Conservation (phyloP, 2,329 filamentous ascomycete genomes). For the Epichloe hybrida region DNA sequence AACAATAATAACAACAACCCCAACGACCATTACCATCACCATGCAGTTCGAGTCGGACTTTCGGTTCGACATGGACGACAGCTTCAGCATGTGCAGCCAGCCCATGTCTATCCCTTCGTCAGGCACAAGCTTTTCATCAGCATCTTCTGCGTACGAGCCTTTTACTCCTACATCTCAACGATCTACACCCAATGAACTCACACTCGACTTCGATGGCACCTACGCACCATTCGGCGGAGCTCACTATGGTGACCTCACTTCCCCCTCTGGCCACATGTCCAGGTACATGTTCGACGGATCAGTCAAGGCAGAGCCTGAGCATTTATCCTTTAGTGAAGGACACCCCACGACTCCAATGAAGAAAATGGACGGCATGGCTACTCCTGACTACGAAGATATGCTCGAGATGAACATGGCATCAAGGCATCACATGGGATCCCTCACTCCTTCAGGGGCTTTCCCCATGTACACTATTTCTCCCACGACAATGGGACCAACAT, state of each 20-base stretch:
- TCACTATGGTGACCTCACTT: slow-evolving; percentile 22
- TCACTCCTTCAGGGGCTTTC: slow-evolving; percentile 24
- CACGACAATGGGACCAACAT: slow-evolving; percentile 17
- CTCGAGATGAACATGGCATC: slow-evolving; percentile 23
- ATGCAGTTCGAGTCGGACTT: slow-evolving; percentile 28
- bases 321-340: slow-evolving; percentile 17
- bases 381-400: slow-evolving; percentile 26
- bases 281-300: slow-evolving; percentile 21
- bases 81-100: slow-evolving; percentile 24
- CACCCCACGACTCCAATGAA: slow-evolving; percentile 24
- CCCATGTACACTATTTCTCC: slow-evolving; percentile 23
- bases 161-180: slow-evolving; percentile 32
- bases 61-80: slow-evolving; percentile 26
- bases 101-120: slow-evolving; percentile 22
- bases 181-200: slow-evolving; percentile 27
- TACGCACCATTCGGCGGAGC: slow-evolving; percentile 14
- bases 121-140: slow-evolving; percentile 25
- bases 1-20: not conserved
- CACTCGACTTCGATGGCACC: slow-evolving; percentile 24
- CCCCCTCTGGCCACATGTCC: slow-evolving; percentile 19
- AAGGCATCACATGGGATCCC: slow-evolving; percentile 21
- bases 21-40: slow-evolving; percentile 7
- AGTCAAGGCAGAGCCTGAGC: slow-evolving; percentile 22
- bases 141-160: slow-evolving; percentile 27
- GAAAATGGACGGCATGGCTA: slow-evolving; percentile 20